A percentile compares a stretch with the other conserved stretches of the same genome.
Evolutionary conservation across 495 filamentous ascomycete genomes (phyloP).

Genomic region (Chaetomium fimeti): DNA sequence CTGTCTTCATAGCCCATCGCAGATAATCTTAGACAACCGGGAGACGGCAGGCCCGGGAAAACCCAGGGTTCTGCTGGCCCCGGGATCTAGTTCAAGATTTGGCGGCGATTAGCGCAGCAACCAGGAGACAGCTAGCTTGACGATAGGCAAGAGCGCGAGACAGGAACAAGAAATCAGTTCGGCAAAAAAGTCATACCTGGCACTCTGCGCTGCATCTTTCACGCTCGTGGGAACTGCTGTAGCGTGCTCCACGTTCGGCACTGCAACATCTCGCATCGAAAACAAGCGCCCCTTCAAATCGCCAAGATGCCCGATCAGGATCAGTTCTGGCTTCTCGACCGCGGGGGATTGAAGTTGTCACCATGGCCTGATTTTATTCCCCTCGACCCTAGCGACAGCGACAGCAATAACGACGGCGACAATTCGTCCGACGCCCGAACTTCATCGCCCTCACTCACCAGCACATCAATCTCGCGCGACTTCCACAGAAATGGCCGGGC

Average conservation of each 20-base stretch:
- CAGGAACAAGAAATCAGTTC: constrained; percentile 45
- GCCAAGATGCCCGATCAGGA: constrained; percentile 8
- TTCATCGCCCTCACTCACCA: background rate
- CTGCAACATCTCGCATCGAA: constrained; percentile 4
- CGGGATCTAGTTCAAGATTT: constrained; percentile 39
- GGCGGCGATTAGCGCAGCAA: constrained; percentile 52
- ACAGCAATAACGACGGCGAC: constrained; percentile 1
- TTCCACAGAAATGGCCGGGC: background rate
- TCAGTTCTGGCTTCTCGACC: background rate
- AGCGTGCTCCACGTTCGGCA: constrained; percentile 24
- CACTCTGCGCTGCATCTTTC: constrained; percentile 36
- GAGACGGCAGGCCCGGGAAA: constrained; percentile 32
- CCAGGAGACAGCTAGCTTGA: constrained; percentile 54
- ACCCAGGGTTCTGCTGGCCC: constrained; percentile 13
- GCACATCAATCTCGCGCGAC: constrained; percentile 5
- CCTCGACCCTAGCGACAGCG: constrained; percentile 15
- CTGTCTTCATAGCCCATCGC: constrained; percentile 48
- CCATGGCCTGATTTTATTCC: constrained; percentile 17
- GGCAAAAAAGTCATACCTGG: constrained; percentile 36
- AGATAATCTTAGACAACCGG: constrained; percentile 48
- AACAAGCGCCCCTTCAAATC: constrained; percentile 5
- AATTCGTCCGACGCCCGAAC: background rate
- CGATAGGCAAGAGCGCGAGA: constrained; percentile 59
- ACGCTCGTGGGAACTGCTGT: constrained; percentile 37
- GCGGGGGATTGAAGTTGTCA: background rate